Base-by-base conservation (phyloP, 2,329 filamentous ascomycete genomes). In the Sclerotinia trifoliorum region DNA sequence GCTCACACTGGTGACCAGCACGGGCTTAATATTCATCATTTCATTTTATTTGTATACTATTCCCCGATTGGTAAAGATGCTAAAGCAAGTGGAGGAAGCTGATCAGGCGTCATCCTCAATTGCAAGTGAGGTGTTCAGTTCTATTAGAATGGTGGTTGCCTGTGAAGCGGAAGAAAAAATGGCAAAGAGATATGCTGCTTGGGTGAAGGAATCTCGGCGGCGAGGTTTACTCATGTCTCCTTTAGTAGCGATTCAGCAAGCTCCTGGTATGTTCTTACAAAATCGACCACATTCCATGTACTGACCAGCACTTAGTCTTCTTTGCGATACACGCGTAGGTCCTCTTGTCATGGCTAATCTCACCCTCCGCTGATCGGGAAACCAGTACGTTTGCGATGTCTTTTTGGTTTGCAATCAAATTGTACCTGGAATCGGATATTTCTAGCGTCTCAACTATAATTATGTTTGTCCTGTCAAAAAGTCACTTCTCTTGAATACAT, bases 351-450 rank as follows among this genome's bases (percentile, higher is more conserved):
- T 55, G 2, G 39, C 13, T 46, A 2, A 32, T 49, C 19, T 64
- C 24, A 65, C 13, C 17, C 24, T 24, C 21, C 46, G 17, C 46
- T 39, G 11, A 58, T 35, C 10, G 3, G 42, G 66, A 75, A 87
- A 29, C 76, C 55, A 83, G 78, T 3, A 80, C 83, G 0, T 88
- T 88, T 69, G 83, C 82, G 0, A 79, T 89, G 39, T 80, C 83
- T 5, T 90, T 90, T 70, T 90, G 86, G 86, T 89, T 85, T 71
- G 88, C 87, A 2, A 82, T 83, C 57, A 84, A 82, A 72, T 80
- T 83, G 0, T 83, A 78, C 63, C 70, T 81, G 2, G 80, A 85
- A 13, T 58, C 54, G 5, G 44, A 66, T 21, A 76, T 88, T 52
- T 70, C 78, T 21, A 80, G 80, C 68, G 79, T 87, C 11, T 82